Evolutionary conservation across 768 basidiomycete species (phyloP).

Genomic region (Gymnopilus dilepis): DNA sequence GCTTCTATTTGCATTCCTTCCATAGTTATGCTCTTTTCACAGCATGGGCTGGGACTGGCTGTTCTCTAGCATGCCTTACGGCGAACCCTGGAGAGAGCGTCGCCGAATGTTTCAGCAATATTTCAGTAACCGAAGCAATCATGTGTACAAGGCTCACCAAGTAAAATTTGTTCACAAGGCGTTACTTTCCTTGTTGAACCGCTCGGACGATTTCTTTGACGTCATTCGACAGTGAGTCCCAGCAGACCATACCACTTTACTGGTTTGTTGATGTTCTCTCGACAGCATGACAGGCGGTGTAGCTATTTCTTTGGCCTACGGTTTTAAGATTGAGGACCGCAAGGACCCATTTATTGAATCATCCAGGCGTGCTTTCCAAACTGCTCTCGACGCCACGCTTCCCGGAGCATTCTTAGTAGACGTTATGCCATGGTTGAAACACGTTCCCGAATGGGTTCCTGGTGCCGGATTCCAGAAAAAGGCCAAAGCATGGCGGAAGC

Average conservation of each 20-base stretch:
- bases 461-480: slow-evolving; percentile 62
- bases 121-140: slow-evolving; percentile 38
- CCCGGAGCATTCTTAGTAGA: slow-evolving; percentile 54
- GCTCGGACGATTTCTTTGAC: slow-evolving; percentile 43
- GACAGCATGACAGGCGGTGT: slow-evolving; percentile 44
- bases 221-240: slow-evolving; percentile 42
- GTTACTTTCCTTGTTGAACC: slow-evolving; percentile 34
- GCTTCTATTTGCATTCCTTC: no score
- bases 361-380: slow-evolving; percentile 42
- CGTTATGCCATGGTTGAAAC: slow-evolving; percentile 39
- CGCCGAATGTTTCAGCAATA: slow-evolving; percentile 47
- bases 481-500: slow-evolving; percentile 47
- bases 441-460: slow-evolving; percentile 63
- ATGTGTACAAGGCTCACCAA: slow-evolving; percentile 35
- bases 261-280: slow-evolving; percentile 34
- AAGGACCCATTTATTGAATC: slow-evolving; percentile 50
- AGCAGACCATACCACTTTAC: neutral
- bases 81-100: slow-evolving; percentile 43
- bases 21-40: no score
- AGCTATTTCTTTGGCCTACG: slow-evolving; percentile 50
- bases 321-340: slow-evolving; percentile 41
- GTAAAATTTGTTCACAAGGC: slow-evolving; percentile 36
- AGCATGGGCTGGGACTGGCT: slow-evolving; percentile 49
- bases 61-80: slow-evolving; percentile 45
- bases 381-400: slow-evolving; percentile 37